Evolutionary conservation across 345 rosid species (phyloP).

Genomic region (Populus ilicifolia): DNA sequence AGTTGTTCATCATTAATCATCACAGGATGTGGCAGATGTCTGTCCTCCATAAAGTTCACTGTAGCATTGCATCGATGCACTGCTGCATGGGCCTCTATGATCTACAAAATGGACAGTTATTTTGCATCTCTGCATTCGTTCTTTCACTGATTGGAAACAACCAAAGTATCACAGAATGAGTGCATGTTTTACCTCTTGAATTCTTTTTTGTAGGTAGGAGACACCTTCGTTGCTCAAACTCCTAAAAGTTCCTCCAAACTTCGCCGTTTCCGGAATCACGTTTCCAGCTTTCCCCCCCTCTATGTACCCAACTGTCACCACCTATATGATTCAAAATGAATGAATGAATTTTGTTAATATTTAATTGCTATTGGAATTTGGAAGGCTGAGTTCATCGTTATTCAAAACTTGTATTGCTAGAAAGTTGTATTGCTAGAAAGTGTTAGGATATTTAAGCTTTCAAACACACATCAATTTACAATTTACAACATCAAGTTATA

Average conservation of each 20-base stretch:
- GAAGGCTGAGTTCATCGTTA: too few relatives aligned
- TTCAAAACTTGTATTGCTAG: too few relatives aligned
- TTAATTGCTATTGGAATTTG: background rate
- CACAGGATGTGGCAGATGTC: slow-evolving; percentile 45
- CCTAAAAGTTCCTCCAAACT: slow-evolving; percentile 60
- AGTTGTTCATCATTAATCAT: slow-evolving; percentile 49
- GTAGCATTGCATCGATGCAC: slow-evolving; percentile 54
- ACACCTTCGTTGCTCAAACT: slow-evolving; percentile 57
- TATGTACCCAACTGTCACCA: slow-evolving; percentile 60
- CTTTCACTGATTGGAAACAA: background rate
- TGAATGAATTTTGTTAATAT: background rate
- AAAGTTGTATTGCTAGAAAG: too few relatives aligned
- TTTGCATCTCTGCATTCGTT: background rate
- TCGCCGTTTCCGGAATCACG: slow-evolving; percentile 50
- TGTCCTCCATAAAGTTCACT: slow-evolving; percentile 50
- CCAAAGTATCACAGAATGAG: background rate
- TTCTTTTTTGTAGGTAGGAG: slow-evolving; percentile 44
- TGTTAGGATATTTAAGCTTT: too few relatives aligned
- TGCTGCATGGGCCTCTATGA: slow-evolving; percentile 55
- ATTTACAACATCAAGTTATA: too few relatives aligned
- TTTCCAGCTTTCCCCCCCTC: slow-evolving; percentile 60
- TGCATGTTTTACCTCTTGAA: slow-evolving; percentile 37
- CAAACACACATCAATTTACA: too few relatives aligned
- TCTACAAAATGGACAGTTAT: slow-evolving; percentile 22
- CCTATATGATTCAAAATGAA: slow-evolving; percentile 25